Evolutionary conservation across 768 basidiomycete genomes (phyloP), one percentile per base, ranked within the genome.

Genomic region (Amanita jacksonii): DNA sequence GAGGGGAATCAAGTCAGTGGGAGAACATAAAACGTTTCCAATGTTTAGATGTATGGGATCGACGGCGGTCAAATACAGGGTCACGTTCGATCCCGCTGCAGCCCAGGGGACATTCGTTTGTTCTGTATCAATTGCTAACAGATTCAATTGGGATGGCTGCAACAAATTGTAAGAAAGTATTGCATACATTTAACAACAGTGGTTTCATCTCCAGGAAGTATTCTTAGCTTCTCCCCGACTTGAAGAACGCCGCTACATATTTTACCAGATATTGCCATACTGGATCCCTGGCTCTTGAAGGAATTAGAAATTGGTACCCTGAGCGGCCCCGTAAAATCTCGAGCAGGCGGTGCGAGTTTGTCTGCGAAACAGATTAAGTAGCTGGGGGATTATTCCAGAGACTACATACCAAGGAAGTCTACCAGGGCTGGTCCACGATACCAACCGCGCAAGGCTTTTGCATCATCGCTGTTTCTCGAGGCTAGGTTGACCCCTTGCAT

Each of bases 301-400:
- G 98, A 88, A 58, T 99, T 98, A 9, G 91, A 85, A 16, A 98
- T 76, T 0, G 96, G 96, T 35, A 97, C 70, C 28, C 96, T 77
- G 18, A 94, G 61, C 0, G 93, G 82, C 0, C 78, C 71, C 3
- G 72, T 68, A 37, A 93, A 79, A 41, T 91, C 83, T 36, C 93
- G 72, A 6, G 65, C 55, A 0, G 93, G 93, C 0, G 91, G 87
- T 47, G 87, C 85, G 32, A 96, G 62, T 47, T 72, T 64, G 63
- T 96, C 92, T 91, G 48, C 35, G 23, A 22, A 47, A 41, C 20
- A 4, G 45, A 20, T 13, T 20, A 42, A 1, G 39, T 40, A 28
- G 33, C n/a, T 32, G 15, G 23, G n/a, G 1, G 24, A n/a, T 4
- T 16, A 28, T 48, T 25, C 45, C 24, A 43, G 12, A 25, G 35